phyloP scores from a whole-genome alignment of 257 asterid species.

The Jasminum sambac region DNA sequence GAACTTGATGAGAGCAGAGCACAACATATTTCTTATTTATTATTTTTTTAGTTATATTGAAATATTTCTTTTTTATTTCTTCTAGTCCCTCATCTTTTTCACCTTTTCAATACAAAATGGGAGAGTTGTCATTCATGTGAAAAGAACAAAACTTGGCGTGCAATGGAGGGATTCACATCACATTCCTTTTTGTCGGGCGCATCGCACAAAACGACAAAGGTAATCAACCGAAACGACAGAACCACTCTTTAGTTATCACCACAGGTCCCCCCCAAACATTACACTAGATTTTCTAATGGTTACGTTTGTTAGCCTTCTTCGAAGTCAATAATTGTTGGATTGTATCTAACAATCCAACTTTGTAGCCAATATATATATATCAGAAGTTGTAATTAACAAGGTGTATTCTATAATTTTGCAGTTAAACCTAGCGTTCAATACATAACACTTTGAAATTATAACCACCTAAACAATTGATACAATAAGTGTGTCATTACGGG shows the following conservation, averaged over 20 bases:
- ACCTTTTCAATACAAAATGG: not conserved
- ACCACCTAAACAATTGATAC: no score
- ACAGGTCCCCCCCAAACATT: not conserved
- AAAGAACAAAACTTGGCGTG: conserved; percentile 50
- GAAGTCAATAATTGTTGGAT: no score
- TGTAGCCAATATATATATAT: no score
- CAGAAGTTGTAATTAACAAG: no score
- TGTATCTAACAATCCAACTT: no score
- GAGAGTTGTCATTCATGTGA: conserved; percentile 6
- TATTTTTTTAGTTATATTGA: not conserved
- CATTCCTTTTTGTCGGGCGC: conserved; percentile 30
- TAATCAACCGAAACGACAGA: not conserved
- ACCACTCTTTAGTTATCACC: not conserved
- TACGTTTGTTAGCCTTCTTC: no score
- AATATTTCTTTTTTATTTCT: not conserved
- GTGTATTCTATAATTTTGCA: no score
- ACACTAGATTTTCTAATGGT: no score
- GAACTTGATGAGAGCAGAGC: not conserved
- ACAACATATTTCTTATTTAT: not conserved
- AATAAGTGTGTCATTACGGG: no score
- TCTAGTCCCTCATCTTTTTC: not conserved
- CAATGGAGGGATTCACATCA: conserved; percentile 26
- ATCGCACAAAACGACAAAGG: conserved; percentile 26
- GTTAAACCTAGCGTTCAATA: no score
- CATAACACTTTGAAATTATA: no score